Evolutionary conservation across 352 stramenopile species (phyloP), one percentile per base, ranked within the genome.

Genomic region (Aphanomyces cochlioides): DNA sequence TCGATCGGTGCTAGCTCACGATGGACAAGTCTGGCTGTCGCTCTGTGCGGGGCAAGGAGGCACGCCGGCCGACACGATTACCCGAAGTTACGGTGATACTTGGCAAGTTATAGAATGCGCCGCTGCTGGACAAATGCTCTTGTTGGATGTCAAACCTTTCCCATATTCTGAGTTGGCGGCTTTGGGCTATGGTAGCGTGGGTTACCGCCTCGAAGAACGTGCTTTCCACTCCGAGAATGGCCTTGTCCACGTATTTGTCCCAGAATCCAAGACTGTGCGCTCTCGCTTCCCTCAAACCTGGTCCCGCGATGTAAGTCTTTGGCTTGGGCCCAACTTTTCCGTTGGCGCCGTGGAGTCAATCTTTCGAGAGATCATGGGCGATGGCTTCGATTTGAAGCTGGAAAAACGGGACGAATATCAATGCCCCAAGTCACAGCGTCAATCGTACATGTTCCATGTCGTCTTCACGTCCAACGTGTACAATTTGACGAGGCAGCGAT

Each of bases 31-130:
- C 38, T 95, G 84, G 84, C 81, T 93, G 66, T 87, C 85, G 19
- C 75, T 95, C 1, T 92, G 83, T 58, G 81, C 78, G 39, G 87
- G 87, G 15, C 87, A 95, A 73, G 87, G 85, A 54, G 87, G 85
- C 7, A 93, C 87, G 2, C 80, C 77, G 12, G 67, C 88, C 2
- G 85, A 93, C 60, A 78, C 66, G 34, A 79, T 84, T 68, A 72
- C 78, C 15, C 81, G 85, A 15, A 75, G 78, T 6, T 77, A 75
- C 61, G 84, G 84, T 1, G 83, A 93, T 74, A 91, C 83, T 15
- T 95, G 87, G 87, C 87, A 93, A 74, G 77, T 95, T 64, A 80
- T 84, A 40, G 74, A 84, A 34, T 84, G 80, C 56, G 87, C 87
- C 34, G 84, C 85, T 7, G 68, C 75, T 21, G 77, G 82, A 0